Evolutionary conservation across 2,329 filamentous ascomycete genomes (phyloP).

Genomic region (Capronia epimyces): DNA sequence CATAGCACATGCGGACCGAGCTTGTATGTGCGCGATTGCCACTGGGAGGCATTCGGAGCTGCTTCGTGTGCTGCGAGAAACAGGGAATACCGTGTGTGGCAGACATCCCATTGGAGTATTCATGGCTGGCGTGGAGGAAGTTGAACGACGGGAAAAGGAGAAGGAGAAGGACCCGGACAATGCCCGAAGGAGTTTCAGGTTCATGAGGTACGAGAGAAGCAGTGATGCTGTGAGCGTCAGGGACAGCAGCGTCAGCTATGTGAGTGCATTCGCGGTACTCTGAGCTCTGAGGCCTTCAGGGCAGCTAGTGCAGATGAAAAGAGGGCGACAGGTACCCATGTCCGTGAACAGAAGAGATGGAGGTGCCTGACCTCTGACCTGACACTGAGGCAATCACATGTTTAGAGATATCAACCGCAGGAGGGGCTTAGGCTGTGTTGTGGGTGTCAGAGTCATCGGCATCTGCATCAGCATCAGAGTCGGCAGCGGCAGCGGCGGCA

Average conservation of each 20-base stretch:
- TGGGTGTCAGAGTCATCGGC: too few relatives aligned
- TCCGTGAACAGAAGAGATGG: too few relatives aligned
- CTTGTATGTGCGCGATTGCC: slow-evolving; percentile 79
- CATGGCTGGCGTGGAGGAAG: slow-evolving; percentile 76
- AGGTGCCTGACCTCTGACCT: too few relatives aligned
- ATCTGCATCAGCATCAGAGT: too few relatives aligned
- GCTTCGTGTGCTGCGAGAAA: slow-evolving; percentile 61
- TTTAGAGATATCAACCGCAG: too few relatives aligned
- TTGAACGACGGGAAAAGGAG: slow-evolving; percentile 42
- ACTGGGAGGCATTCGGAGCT: slow-evolving; percentile 68
- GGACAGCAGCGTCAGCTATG: slow-evolving; percentile 92
- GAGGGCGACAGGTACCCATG: too few relatives aligned
- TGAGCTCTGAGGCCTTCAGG: slow-evolving; percentile 34
- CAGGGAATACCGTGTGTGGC: slow-evolving; percentile 88
- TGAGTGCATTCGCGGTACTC: slow-evolving; percentile 78
- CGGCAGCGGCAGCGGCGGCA: too few relatives aligned
- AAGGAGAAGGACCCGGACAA: slow-evolving; percentile 29
- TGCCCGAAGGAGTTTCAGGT: slow-evolving; percentile 57
- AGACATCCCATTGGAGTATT: slow-evolving; percentile 89
- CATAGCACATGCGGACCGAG: slow-evolving; percentile 71
- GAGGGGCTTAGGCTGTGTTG: too few relatives aligned
- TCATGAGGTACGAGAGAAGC: slow-evolving; percentile 84
- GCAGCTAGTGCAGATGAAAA: too few relatives aligned
- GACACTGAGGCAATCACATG: too few relatives aligned
- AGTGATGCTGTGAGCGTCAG: slow-evolving; percentile 59